phyloP scores from a whole-genome alignment of 345 rosid species.

The Citrus sinensis region DNA sequence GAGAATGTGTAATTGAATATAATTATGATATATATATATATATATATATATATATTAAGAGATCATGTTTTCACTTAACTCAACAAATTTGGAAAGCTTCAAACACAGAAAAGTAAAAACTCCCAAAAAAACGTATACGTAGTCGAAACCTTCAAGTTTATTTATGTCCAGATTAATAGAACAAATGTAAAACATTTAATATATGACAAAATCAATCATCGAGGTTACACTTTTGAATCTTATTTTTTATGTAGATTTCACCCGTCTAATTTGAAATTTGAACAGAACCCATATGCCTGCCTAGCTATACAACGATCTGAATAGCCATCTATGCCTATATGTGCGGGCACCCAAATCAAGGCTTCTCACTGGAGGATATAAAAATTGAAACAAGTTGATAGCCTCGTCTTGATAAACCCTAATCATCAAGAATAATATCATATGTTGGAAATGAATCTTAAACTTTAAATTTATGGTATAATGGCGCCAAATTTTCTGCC shows the following conservation, averaged over 20 bases:
- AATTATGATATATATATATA: too few species aligned
- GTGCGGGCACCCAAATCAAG: not conserved
- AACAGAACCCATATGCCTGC: not conserved
- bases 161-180: not conserved
- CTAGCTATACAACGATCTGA: not conserved
- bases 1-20: not conserved
- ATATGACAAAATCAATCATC: too few species aligned
- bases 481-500: too few species aligned
- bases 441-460: not conserved
- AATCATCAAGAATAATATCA: not conserved
- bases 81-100: not conserved
- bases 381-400: not conserved
- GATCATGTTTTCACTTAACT: not conserved
- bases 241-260: too few species aligned
- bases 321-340: not conserved
- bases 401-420: not conserved
- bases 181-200: not conserved
- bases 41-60: too few species aligned
- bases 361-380: not conserved
- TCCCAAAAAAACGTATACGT: not conserved
- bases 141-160: not conserved
- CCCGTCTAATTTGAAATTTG: not conserved
- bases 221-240: too few species aligned
- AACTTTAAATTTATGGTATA: too few species aligned
- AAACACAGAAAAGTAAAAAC: not conserved